phyloP scores from a whole-genome alignment of 805 yeast genomes.

The Kazachstania kunashirensis region DNA sequence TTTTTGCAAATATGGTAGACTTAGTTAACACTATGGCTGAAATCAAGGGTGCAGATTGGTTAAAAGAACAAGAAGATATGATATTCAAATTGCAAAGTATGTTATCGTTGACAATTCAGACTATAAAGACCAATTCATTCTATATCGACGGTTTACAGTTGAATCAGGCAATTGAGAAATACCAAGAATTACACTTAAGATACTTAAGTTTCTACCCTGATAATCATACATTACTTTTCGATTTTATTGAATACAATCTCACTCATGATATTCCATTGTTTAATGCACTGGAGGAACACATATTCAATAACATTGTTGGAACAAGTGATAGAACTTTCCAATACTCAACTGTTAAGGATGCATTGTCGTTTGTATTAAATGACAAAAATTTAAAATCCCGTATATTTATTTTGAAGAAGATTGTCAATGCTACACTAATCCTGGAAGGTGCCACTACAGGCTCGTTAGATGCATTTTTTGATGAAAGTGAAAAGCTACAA shows the following conservation, averaged over 20 bases:
- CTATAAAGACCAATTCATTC: slow-evolving; percentile 20
- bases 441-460: slow-evolving; percentile 48
- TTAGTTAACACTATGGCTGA: slow-evolving; percentile 44
- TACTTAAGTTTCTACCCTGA: slow-evolving; percentile 29
- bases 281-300: slow-evolving; percentile 42
- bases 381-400: slow-evolving; percentile 43
- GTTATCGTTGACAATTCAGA: slow-evolving; percentile 19
- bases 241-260: slow-evolving; percentile 33
- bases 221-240: slow-evolving; percentile 32
- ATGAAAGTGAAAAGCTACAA: slow-evolving; percentile 27
- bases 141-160: slow-evolving; percentile 50
- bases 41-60: slow-evolving; percentile 48
- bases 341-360: slow-evolving; percentile 40
- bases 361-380: slow-evolving; percentile 42
- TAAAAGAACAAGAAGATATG: slow-evolving; percentile 35
- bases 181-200: slow-evolving; percentile 42
- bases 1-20: slow-evolving; percentile 64
- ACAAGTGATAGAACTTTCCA: slow-evolving; percentile 39
- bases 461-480: slow-evolving; percentile 38
- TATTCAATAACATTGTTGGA: slow-evolving; percentile 47
- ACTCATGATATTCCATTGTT: slow-evolving; percentile 20
- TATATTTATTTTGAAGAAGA: slow-evolving; percentile 48
- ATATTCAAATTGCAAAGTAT: slow-evolving; percentile 22
- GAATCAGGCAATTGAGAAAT: slow-evolving; percentile 54
- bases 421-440: slow-evolving; percentile 57